Evolutionary conservation across 768 basidiomycete genomes (phyloP), one percentile per base, ranked within the genome.

Genomic region (Pleurotus eryngii): DNA sequence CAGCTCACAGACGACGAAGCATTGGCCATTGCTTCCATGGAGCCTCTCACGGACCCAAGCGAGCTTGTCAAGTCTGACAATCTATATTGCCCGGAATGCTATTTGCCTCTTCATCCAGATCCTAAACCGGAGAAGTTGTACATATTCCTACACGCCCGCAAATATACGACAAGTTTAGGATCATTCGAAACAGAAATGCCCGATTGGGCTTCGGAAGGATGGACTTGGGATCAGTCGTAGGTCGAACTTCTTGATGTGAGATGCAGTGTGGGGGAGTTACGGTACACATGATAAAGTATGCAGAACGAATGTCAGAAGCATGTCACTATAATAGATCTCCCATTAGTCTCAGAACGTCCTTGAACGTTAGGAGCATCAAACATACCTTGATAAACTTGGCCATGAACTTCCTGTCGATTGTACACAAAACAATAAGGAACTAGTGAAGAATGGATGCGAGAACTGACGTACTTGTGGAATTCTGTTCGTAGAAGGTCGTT

Each of bases 401-500:
- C 91, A 95, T 93, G 68, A 95, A 95, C 77, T 92, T 94, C 74
- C 92, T 92, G 63, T 2, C 51, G 55, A 35, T n/a, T 60, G 22
- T 57, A 3, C 30, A 35, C 30, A 53, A 46, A 38, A 55, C 6
- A 57, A 51, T 40, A 37, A 39, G 27, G n/a, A 59, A 47, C 40
- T 15, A n/a, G 50, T 18, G 18, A 37, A 39, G 55, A 35, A 56
- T 40, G 37, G 18, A 59, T 22, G 26, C 46, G 59, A 27, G 5
- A 5, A 37, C 42, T 1, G 1, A 82, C 89, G 58, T 59, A 92
- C 91, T 87, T 92, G 76, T 95, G 93, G 69, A 95, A 96, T 67
- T 95, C 91, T 51, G 94, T 95, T 68, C 96, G 81, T 59, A 98
- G 72, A 49, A 98, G 77, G 72, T 98, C 97, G 68, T 99, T 98